These are phyloP conservation scores for Hymenoscyphus scutula DNA, from an alignment of 2,329 filamentous ascomycete genomes.

Conservation along the genomic window DNA sequence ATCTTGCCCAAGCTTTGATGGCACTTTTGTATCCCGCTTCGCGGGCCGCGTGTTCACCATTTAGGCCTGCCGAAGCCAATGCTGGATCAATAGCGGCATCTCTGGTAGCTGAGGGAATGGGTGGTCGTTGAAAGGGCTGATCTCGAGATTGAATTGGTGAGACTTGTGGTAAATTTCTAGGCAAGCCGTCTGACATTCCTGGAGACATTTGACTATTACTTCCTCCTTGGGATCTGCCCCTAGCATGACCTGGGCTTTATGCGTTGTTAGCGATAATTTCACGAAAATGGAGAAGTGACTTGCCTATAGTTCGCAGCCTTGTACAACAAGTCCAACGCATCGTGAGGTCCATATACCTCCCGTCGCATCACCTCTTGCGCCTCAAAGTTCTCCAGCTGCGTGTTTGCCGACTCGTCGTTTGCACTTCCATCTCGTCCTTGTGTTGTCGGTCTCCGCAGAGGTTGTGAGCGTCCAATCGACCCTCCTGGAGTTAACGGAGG, in stretches of 20 bases:
- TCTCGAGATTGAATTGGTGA: not conserved
- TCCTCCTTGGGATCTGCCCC: slow-evolving; percentile 17
- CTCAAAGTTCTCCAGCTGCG: slow-evolving; percentile 63
- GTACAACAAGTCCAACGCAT: slow-evolving; percentile 87
- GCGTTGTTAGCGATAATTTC: slow-evolving; percentile 48
- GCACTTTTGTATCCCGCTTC: slow-evolving; percentile 65
- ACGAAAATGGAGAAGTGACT: slow-evolving; percentile 42
- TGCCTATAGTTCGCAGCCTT: slow-evolving; percentile 72
- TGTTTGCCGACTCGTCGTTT: slow-evolving; percentile 49
- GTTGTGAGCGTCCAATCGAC: slow-evolving; percentile 62
- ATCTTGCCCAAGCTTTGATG: slow-evolving; percentile 82
- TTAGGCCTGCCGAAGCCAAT: slow-evolving; percentile 21
- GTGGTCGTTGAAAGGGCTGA: slow-evolving; percentile 18
- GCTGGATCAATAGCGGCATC: slow-evolving; percentile 33
- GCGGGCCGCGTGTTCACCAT: slow-evolving; percentile 33
- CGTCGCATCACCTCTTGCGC: slow-evolving; percentile 62
- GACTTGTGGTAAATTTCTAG: not conserved
- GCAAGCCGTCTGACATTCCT: slow-evolving; percentile 20
- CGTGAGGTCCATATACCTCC: slow-evolving; percentile 86
- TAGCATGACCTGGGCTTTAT: slow-evolving; percentile 35
- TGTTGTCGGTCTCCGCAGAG: slow-evolving; percentile 60
- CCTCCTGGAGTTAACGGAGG: slow-evolving; percentile 63
- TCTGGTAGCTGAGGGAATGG: slow-evolving; percentile 26
- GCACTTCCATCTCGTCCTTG: slow-evolving; percentile 34
- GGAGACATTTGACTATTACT: slow-evolving; percentile 32